These are phyloP conservation scores for Steccherinum ochraceum DNA, from an alignment of 768 basidiomycete genomes.

Conservation along the genomic window DNA sequence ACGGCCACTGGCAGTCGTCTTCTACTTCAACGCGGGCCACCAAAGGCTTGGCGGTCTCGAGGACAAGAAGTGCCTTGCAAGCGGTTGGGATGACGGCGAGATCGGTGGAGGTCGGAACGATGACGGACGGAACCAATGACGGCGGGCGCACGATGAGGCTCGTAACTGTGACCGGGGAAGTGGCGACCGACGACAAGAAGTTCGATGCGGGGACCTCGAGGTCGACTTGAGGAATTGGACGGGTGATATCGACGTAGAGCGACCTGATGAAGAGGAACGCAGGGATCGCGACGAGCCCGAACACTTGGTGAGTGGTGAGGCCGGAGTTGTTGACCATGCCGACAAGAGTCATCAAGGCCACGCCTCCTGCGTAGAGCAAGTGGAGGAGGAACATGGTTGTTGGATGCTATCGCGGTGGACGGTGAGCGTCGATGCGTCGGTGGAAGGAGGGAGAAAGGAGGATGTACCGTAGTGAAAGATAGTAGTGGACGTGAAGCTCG, in stretches of 20 bases:
- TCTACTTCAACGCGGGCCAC: no score
- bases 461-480: no score
- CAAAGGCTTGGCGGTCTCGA: no score
- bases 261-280: neutral
- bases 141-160: neutral
- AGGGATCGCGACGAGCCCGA: neutral
- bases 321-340: neutral
- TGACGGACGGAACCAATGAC: neutral
- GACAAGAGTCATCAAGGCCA: neutral
- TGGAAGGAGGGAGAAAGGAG: no score
- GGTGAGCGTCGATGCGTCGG: no score
- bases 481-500: no score
- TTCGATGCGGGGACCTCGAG: neutral
- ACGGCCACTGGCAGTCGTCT: neutral
- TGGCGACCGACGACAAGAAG: neutral
- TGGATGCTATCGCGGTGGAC: no score
- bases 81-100: neutral
- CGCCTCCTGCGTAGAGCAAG: neutral
- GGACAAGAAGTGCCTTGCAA: neutral
- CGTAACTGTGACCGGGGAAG: neutral
- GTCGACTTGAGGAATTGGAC: neutral
- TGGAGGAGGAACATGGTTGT: neutral
- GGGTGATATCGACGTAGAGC: neutral
- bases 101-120: neutral
- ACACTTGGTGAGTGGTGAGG: neutral